Evolutionary conservation across 2,329 filamentous ascomycete species (phyloP), one percentile per base, ranked within the genome.

Genomic region (Podosphaera xanthii): DNA sequence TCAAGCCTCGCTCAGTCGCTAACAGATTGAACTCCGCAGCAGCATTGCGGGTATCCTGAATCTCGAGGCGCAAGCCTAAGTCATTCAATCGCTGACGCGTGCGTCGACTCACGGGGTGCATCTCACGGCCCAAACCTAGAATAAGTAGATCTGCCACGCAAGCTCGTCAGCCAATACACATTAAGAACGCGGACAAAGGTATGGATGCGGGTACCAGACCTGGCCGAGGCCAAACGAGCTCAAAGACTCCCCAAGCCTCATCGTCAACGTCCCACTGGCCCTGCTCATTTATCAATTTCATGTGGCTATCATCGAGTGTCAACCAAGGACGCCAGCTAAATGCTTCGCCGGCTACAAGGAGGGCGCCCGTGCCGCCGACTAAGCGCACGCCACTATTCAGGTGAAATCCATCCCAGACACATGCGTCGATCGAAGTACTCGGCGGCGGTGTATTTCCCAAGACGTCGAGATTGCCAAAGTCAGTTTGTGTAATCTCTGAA

Each of bases 21-120:
- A 98, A 73, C 67, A 98, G 70, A 69, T 98, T 98, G 71, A 92
- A 98, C 70, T 96, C 89, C 40, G 90, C 85, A 0, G 91, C 87
- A 7, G 92, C 92, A 71, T 97, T 97, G 63, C 88, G 77, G 38
- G 92, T 97, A 72, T 97, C 92, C 67, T 91, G 78, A 2, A 96
- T 77, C 67, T 98, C 92, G 4, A 97, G 76, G 60, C 87, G 77
- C 65, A 97, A 86, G 0, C 92, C 92, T 49, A 97, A 71, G 36
- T 79, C 77, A 62, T 83, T 84, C 60, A 98, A 81, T 65, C 82
- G 76, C 60, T 76, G 76, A 65, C 84, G 82, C 50, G 87, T 87
- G 64, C 81, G 77, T 0, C 86, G 86, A 59, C 85, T 87, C 6
- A 97, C 72, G 0, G 89, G 89, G 57, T 82, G 74, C 57, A 92